Conservation (phyloP, 2,329 filamentous ascomycete genomes). For the Chlorencoelia australis region DNA sequence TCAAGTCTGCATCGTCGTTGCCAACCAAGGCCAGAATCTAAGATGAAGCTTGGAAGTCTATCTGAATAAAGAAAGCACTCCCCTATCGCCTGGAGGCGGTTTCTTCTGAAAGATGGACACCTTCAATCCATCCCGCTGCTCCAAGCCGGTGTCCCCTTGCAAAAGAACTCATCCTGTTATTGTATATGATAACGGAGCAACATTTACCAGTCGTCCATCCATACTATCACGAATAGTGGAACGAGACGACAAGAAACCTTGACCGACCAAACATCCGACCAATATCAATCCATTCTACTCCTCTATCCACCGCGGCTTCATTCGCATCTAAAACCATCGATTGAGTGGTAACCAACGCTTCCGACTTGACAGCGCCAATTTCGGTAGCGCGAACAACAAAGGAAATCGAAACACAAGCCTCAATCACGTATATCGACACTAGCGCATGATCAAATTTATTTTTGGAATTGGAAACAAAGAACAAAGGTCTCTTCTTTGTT, state of each 20-base stretch:
- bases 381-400: slow-evolving; percentile 21
- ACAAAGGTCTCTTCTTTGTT: slow-evolving; percentile 18
- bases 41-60: no score
- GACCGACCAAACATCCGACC: no score
- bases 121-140: slow-evolving; percentile 14
- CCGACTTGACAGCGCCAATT: slow-evolving; percentile 20
- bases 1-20: no score
- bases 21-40: no score
- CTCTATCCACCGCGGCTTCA: no score
- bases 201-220: no score
- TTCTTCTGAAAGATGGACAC: slow-evolving; percentile 23
- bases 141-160: slow-evolving; percentile 20
- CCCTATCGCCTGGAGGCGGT: slow-evolving; percentile 13
- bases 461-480: slow-evolving; percentile 20
- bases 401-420: slow-evolving; percentile 16
- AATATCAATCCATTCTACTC: slow-evolving; percentile 11
- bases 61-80: slow-evolving; percentile 17
- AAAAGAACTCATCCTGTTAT: slow-evolving; percentile 11
- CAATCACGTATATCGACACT: slow-evolving; percentile 6
- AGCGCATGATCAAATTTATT: slow-evolving; percentile 12
- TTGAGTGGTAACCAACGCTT: no score
- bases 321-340: no score
- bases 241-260: no score
- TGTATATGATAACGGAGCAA: slow-evolving; percentile 16
- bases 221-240: no score